Base-by-base conservation (phyloP, 2,329 filamentous ascomycete species). In the Aspergillus amoenus region DNA sequence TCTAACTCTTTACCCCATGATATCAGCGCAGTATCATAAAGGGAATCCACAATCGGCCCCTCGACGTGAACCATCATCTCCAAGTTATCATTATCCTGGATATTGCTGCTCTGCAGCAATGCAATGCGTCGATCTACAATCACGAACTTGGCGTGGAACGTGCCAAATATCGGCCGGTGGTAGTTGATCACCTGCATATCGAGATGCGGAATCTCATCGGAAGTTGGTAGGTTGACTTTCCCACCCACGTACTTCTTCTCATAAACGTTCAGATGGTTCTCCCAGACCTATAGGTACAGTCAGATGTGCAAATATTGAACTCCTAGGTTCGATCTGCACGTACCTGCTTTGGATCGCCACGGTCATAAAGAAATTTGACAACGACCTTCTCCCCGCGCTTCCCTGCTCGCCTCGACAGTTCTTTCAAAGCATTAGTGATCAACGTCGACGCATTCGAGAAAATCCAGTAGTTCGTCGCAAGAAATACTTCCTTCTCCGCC, bases 11-110 rank as follows among this genome's bases (percentile, higher is more conserved):
- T 86, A 61, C 87, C 79, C 89, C 89, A 93, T 0, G 86, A 88
- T 7, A 92, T 80, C 40, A 92, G 70, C 0, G 88, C 87, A 61
- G 87, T 86, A 61, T 93, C 90, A 68, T 91, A 92, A 22, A 93
- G 73, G 1, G 85, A 84, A 64, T 92, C 88, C 0, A 93, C 89
- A 56, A 93, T 89, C 0, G 88, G 84, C 0, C 90, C 90, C 73
- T 93, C 88, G 0, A 91, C 69, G 55, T 90, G 88, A 3, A 84
- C 80, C 82, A 91, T 86, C 89, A 93, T 92, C 71, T 93, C 90
- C 55, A 92, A 59, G 62, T 93, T 93, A 64, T 90, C 87, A 52
- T 91, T 93, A 61, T 91, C 73, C 63, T 83, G 81, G 49, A 93
- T 88, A 66, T 93, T 93, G 70, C 91, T 91, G 75, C 88, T 92